These are phyloP conservation scores for Eucalyptus grandis DNA, from an alignment of 345 rosid genomes.

Conservation along the genomic window DNA sequence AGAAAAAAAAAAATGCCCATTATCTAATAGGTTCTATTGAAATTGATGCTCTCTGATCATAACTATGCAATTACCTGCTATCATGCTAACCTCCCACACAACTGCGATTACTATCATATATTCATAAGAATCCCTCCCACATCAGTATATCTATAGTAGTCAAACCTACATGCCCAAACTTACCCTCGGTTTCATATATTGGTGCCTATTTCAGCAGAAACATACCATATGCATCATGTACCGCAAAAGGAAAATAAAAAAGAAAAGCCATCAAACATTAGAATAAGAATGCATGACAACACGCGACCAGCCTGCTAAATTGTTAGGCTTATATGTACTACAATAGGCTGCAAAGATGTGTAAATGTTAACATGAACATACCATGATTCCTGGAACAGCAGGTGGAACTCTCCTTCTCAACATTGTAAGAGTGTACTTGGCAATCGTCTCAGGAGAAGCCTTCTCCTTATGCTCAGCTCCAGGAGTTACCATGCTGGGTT, in stretches of 20 bases:
- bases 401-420: slow-evolving; percentile 93
- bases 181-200: neutral
- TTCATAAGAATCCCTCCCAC: neutral
- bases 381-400: slow-evolving; percentile 97
- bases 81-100: neutral
- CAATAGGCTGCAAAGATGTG: neutral
- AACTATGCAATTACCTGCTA: neutral
- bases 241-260: neutral
- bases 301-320: neutral
- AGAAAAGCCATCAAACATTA: neutral
- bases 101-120: neutral
- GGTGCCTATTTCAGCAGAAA: neutral
- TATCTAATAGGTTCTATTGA: neutral
- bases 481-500: slow-evolving; percentile 99
- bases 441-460: slow-evolving; percentile 88
- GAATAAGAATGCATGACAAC: neutral
- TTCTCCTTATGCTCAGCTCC: slow-evolving; percentile 91
- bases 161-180: neutral
- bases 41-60: neutral
- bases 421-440: slow-evolving; percentile 87
- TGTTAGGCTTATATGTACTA: neutral
- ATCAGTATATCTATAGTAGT: neutral
- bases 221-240: neutral
- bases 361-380: slow-evolving; percentile 1
- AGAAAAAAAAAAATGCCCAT: neutral